Base-by-base conservation (phyloP, 2,329 filamentous ascomycete species). In the Beauveria sp. region DNA sequence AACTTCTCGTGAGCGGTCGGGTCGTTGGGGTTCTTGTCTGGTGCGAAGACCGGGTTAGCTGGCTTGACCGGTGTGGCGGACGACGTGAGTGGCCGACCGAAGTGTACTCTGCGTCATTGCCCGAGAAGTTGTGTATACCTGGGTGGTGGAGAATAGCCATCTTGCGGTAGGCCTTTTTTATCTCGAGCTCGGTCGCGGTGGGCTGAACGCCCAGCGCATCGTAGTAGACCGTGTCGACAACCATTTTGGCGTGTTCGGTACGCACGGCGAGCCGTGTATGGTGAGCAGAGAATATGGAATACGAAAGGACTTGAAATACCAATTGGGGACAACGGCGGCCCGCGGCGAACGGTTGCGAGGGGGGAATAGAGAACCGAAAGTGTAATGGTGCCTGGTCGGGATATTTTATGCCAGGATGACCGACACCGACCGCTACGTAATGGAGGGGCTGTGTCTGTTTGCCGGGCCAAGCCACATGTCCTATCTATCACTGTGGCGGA, bases 1-100 rank as follows among this genome's bases (percentile, higher is more conserved):
- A 99, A 99, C 75, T 93, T 93, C 71, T 88, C 90, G 77, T 96
- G 91, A 43, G 95, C 95, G 26, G 89, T 91, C 67, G 95, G 93
- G 74, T 99, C 95, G 71, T 93, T 91, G 62, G 93, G 95, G 76
- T 99, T 99, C 81, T 99, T 99, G 80, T 99, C 95, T 91, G 72
- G 14, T 48, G 40, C 24, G 61, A 34, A 43, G 5, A 46, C 9
- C 34, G 16, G 20, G 63, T 66, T 60, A 63, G 61, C 46, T 18
- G 31, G 48, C 12, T 45, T 34, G 57, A 59, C 38, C 45, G 61
- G 26, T 26, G 5, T 43, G 16, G 24, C 38, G 28, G 40, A 34
- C 9, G 26, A 43, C 42, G 20, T 12, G 45, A 45, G 18, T 6
- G 8, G 16, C 50, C n/a, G 26, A 31, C 18, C 18, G 8, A 20